Evolutionary conservation across 768 basidiomycete species (phyloP), one percentile per base, ranked within the genome.

Genomic region (Hebeloma cylindrosporum): DNA sequence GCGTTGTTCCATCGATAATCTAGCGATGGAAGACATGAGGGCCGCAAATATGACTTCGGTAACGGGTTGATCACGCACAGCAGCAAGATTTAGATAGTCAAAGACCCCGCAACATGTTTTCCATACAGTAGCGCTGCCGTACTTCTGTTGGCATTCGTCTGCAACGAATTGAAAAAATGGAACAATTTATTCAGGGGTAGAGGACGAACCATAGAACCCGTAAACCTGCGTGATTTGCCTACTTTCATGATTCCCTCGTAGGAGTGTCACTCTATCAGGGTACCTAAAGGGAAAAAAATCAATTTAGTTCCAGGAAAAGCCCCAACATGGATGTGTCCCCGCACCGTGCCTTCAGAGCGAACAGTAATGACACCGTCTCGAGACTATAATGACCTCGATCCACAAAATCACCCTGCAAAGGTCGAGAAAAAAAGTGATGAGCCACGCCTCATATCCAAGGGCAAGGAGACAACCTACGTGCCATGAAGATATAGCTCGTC

Each of bases 61-160:
- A 16, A 48, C 13, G 8, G 30, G 14, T 18, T 23, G 28, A 23
- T 21, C 8, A 63, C 83, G 58, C 61, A 94, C 92, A 23, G 94
- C 94, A 26, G 94, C 94, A 5, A 98, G 78, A 60, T 94, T 96
- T 16, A 98, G 74, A 60, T 87, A 93, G 65, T 98, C 95, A 58
- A 98, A 98, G 16, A 97, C 94, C 45, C 80, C 85, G 70, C 95
- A 98, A 59, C 95, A 97, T 14, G 91, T 89, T 66, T 94, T 95
- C 95, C 95, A 97, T 17, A 97, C 93, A 2, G 86, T 82, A 4
- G 95, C 83, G 50, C 85, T 92, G 28, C 95, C 95, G 63, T 97
- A 98, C 65, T 97, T 98, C 66, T 93, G 92, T 66, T 96, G 93
- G 58, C 95, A 97, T 67, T 98, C 95, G 61, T 96, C 94, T 90